A percentile compares a stretch with the other conserved stretches of the same genome.
Evolutionary conservation across 192 early-diverging fungal species (phyloP).

Genomic region (Coemansia reversa): DNA sequence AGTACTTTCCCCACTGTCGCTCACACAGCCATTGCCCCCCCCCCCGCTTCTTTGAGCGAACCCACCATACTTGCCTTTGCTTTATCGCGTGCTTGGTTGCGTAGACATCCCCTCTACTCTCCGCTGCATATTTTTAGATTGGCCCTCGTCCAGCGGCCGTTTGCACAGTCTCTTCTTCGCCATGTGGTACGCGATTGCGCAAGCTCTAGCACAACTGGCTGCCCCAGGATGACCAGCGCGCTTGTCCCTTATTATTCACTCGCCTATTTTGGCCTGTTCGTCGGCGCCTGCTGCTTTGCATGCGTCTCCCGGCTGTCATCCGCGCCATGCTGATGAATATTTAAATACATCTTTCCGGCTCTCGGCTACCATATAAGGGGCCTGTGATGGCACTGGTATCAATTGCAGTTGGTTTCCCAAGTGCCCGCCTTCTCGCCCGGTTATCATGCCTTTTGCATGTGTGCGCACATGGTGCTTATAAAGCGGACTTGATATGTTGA

Average conservation of each 20-base stretch:
- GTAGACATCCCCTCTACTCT: not conserved
- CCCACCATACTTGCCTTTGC: not conserved
- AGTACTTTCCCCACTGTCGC: not conserved
- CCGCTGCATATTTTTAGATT: conserved; percentile 18
- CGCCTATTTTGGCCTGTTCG: not conserved
- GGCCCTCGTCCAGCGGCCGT: not conserved
- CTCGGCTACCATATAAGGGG: not conserved
- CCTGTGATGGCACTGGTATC: not conserved
- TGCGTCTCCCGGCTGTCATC: not conserved
- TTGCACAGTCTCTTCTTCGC: not conserved
- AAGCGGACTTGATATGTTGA: not conserved
- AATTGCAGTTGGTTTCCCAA: not conserved
- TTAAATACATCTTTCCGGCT: not conserved
- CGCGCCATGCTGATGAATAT: not conserved
- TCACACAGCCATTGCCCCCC: not conserved
- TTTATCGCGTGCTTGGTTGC: not conserved
- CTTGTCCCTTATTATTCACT: not conserved
- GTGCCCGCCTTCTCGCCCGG: not conserved
- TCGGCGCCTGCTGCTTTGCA: not conserved
- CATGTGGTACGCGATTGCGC: not conserved
- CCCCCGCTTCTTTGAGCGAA: not conserved
- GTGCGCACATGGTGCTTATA: not conserved
- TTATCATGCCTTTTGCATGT: not conserved
- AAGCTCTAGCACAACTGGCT: not conserved
- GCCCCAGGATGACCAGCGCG: not conserved